Conservation (phyloP, 148 eudicot genomes). For the Dysphania ambrosioides region DNA sequence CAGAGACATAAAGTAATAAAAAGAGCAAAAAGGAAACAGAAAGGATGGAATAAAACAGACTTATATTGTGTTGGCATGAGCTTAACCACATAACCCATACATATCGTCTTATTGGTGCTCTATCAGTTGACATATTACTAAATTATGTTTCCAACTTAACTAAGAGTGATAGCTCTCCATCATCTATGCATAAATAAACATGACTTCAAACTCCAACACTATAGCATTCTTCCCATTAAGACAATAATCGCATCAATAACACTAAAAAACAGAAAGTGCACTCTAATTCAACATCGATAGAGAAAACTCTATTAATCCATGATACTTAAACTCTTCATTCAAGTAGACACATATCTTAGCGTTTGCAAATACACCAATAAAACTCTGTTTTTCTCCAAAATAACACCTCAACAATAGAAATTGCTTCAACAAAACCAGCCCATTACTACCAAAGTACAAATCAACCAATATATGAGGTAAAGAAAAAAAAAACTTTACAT, state of each 20-base stretch:
- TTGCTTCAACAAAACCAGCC: not conserved
- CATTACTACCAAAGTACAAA: not conserved
- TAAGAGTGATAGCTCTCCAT: not conserved
- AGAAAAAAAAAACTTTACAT: not conserved
- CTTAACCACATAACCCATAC: not conserved
- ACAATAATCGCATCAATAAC: not conserved
- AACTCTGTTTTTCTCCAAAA: not conserved
- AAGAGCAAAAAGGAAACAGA: not conserved
- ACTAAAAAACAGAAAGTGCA: not conserved
- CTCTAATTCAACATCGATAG: not conserved
- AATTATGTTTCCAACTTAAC: too few relatives aligned
- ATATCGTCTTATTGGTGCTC: not conserved
- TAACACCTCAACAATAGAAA: not conserved
- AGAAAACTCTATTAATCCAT: not conserved
- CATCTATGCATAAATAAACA: not conserved
- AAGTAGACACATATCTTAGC: not conserved
- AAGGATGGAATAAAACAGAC: not conserved
- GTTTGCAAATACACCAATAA: not conserved
- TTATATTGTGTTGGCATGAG: not conserved
- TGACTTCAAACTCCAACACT: not conserved
- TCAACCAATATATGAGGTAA: not conserved
- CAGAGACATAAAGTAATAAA: not conserved
- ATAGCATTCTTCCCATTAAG: not conserved
- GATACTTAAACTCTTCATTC: not conserved
- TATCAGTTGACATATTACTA: not conserved